Percentiles rank a stretch among this genome's conserved stretches.
phyloP scores from a whole-genome alignment of 805 yeast species.

The Zygotorulaspora chibaensis region DNA sequence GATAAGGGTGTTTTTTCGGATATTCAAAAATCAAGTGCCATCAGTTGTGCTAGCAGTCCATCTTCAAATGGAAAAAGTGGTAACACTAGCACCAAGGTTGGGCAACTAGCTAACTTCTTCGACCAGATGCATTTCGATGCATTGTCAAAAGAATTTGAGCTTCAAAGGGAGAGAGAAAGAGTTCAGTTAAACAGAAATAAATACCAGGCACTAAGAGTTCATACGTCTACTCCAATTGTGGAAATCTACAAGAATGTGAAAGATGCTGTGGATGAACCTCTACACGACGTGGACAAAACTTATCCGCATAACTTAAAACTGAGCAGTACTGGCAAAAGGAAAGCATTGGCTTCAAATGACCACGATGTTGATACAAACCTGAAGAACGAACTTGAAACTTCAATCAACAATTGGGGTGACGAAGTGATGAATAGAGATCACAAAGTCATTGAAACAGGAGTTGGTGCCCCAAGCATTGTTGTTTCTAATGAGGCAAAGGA shows the following conservation, averaged over 20 bases:
- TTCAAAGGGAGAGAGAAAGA: conserved; percentile 78
- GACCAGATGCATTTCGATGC: conserved; percentile 77
- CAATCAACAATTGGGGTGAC: conserved; percentile 34
- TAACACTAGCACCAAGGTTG: conserved; percentile 45
- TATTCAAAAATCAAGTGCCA: conserved; percentile 11
- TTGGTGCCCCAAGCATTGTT: conserved; percentile 7
- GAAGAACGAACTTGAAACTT: conserved; percentile 30
- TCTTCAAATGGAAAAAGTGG: conserved; percentile 15
- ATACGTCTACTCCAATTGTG: conserved; percentile 78
- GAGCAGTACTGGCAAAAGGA: conserved; percentile 3
- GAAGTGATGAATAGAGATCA: conserved; percentile 15
- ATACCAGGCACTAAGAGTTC: conserved; percentile 65
- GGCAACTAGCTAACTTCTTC: conserved; percentile 61
- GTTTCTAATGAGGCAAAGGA: conserved; percentile 11
- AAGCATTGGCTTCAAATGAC: conserved; percentile 8
- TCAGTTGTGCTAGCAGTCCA: conserved; percentile 13
- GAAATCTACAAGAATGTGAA: conserved; percentile 84
- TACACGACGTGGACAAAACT: conserved; percentile 29
- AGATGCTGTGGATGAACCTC: conserved; percentile 71
- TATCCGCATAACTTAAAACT: conserved; percentile 1
- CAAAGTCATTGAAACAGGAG: background rate
- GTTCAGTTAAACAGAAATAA: conserved; percentile 54
- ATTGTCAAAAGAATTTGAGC: conserved; percentile 77
- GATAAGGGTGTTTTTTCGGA: conserved; percentile 6
- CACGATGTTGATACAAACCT: conserved; percentile 21